Evolutionary conservation across 208 protist genomes (phyloP), one percentile per base, ranked within the genome.

Genomic region (Dictyostelium gargantuum): DNA sequence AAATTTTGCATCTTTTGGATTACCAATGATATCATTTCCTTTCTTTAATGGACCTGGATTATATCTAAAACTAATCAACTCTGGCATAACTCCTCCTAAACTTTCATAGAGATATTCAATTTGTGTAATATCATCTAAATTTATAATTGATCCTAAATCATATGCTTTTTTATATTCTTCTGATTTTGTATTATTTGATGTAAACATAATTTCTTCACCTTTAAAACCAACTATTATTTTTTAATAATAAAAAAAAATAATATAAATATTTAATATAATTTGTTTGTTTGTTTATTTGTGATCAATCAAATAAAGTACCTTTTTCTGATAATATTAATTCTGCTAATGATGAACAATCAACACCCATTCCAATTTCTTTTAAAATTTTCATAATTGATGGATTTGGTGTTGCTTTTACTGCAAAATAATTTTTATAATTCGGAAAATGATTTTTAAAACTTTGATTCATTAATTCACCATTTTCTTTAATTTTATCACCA

Each of bases 381-480:
- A 89, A 68, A 21, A 89, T 4, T 52, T 74, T 66, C 13, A 89
- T 32, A 11, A 89, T 46, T 52, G 61, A 32, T 68, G 82, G 82
- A 66, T 89, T 89, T 66, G 82, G 82, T 38, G 82, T 79, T 11
- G 82, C 82, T n/a, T 89, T 89, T 2, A 89, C 82, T n/a, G 82
- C 82, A 66, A 79, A 89, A 26, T 79, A 89, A 40, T 89, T 89
- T 26, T 17, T 79, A 52, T 89, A 89, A 29, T 44, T 48, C 38
- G 44, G 32, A 38, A 89, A 89, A 68, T 89, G 11, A 44, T 79
- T 23, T 54, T 38, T n/a, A 42, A 89, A 89, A 8, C 23, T 19
- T 26, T 11, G 15, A 0, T 54, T 38, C 23, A 89, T 52, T 15
- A 0, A 23, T 38, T 79, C 38, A 23, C 23, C 82, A 79, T 89